A percentile compares a stretch with the other conserved stretches of the same genome.
These are phyloP conservation scores for Pythium plurisporium DNA, from an alignment of 352 stramenopile genomes.

Conservation along the genomic window DNA sequence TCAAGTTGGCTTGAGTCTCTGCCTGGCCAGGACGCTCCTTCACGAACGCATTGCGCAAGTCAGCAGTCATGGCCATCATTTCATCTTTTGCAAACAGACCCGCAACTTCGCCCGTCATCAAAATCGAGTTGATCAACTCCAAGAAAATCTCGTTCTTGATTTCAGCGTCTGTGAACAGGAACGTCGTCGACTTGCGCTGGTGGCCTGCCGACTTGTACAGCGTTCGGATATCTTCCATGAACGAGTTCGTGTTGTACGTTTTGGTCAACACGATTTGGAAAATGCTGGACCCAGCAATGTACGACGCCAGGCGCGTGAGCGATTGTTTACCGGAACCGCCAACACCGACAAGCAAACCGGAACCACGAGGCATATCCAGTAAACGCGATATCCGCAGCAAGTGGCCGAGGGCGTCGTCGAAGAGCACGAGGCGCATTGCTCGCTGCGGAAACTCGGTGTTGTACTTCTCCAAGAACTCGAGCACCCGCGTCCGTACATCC, in stretches of 20 bases:
- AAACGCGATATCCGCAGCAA: constrained; percentile 95
- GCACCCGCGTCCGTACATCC: constrained; percentile 89
- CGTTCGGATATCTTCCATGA: constrained; percentile 96
- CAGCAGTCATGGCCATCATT: constrained; percentile 98
- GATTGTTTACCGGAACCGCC: constrained; percentile 97
- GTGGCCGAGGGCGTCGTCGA: constrained; percentile 97
- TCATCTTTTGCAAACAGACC: constrained; percentile 98
- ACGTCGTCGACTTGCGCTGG: constrained; percentile 95
- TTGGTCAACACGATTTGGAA: constrained; percentile 99
- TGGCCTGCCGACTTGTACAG: constrained; percentile 97
- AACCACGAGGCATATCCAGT: constrained; percentile 95
- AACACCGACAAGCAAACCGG: constrained; percentile 95
- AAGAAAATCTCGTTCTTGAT: constrained; percentile 99
- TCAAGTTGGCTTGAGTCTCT: constrained; percentile 95
- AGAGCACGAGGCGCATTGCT: constrained; percentile 97
- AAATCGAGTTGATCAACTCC: constrained; percentile 97
- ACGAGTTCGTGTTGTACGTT: constrained; percentile 96
- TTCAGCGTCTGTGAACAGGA: constrained; percentile 98
- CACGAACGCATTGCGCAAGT: constrained; percentile 93
- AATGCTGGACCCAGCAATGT: constrained; percentile 95
- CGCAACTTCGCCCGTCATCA: constrained; percentile 98
- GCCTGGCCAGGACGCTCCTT: constrained; percentile 93
- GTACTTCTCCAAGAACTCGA: constrained; percentile 96
- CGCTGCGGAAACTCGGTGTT: constrained; percentile 96
- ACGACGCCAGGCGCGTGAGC: constrained; percentile 93